Evolutionary conservation across 805 yeast genomes (phyloP), one percentile per base, ranked within the genome.

Genomic region (Spathaspora arborariae): DNA sequence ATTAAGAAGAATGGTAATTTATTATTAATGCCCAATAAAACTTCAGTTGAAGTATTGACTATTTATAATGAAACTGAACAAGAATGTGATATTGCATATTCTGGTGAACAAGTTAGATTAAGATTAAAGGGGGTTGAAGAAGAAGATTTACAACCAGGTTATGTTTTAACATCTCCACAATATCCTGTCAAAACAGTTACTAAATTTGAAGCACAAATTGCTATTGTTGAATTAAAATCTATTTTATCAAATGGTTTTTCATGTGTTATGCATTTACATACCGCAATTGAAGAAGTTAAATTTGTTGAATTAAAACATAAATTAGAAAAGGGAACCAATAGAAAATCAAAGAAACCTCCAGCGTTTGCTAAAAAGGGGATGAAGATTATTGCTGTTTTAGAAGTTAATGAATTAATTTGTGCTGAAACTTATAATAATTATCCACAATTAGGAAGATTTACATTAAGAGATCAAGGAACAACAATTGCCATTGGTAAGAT

Each of bases 401-500:
- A 91, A 72, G 76, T 90, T 15, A 75, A 82, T 40, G 90, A 82
- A 57, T 92, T 97, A 20, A 88, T 94, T 34, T 94, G 98, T 75
- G 84, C 92, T 44, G 99, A 94, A 74, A 84, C 95, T 40, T 94
- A 85, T 67, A 83, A 77, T 56, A 95, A 88, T 63, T 88, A 91
- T 64, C 97, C 92, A 56, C 98, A 94, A 72, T 79, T 94, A 60
- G 99, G 99, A 65, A 84, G 99, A 72, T 94, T 94, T 70, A 94
- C 99, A 22, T 80, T 94, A 67, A 90, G 99, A 79, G 99, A 94
- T 72, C 98, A 94, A 75, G 99, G 98, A 65, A 83, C 83, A 52
- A 94, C 99, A 45, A 91, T 94, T 71, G 99, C 99, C 55, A 94
- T 94, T 68, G 99, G 99, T 72, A 91, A 92, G 72, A 89, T 94